phyloP scores from a whole-genome alignment of 1,284 basidiomycete genomes.

The Termitomyces sp. region DNA sequence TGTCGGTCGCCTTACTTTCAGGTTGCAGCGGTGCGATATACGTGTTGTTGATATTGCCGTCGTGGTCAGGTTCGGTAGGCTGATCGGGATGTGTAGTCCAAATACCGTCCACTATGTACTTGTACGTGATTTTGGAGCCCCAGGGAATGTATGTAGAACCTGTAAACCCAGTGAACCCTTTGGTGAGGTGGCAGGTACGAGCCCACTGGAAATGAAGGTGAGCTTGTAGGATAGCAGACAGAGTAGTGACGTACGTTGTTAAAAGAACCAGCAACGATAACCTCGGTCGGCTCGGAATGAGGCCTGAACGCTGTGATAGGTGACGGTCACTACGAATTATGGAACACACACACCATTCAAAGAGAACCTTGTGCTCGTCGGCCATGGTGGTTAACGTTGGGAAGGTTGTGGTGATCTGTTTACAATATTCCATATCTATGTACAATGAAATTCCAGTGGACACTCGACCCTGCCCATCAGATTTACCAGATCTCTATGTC shows the following conservation, averaged over 20 bases:
- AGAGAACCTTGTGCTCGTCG: conserved; percentile 40
- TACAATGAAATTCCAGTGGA: too few relatives aligned
- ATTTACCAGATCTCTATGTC: conserved; percentile 9
- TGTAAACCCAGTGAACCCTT: conserved; percentile 51
- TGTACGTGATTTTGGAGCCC: conserved; percentile 62
- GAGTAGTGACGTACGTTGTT: conserved; percentile 54
- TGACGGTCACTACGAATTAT: conserved; percentile 21
- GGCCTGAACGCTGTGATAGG: conserved; percentile 43
- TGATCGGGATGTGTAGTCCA: conserved; percentile 56
- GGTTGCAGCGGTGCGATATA: conserved; percentile 48
- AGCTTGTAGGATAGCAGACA: conserved; percentile 8
- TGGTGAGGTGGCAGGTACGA: conserved; percentile 49
- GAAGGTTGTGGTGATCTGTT: conserved; percentile 4
- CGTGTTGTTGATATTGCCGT: conserved; percentile 71
- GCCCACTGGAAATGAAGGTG: conserved; percentile 51
- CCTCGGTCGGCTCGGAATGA: conserved; percentile 47
- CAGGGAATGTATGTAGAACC: conserved; percentile 56
- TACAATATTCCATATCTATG: background rate
- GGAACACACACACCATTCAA: conserved; percentile 34
- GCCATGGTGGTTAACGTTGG: conserved; percentile 23
- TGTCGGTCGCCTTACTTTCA: conserved; percentile 33
- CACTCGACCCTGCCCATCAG: conserved; percentile 7
- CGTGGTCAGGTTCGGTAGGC: conserved; percentile 57
- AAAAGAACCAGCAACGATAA: conserved; percentile 72
- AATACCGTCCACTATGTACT: conserved; percentile 72